Conservation (phyloP, 805 yeast species). For the Suhomyces kilbournensis region DNA sequence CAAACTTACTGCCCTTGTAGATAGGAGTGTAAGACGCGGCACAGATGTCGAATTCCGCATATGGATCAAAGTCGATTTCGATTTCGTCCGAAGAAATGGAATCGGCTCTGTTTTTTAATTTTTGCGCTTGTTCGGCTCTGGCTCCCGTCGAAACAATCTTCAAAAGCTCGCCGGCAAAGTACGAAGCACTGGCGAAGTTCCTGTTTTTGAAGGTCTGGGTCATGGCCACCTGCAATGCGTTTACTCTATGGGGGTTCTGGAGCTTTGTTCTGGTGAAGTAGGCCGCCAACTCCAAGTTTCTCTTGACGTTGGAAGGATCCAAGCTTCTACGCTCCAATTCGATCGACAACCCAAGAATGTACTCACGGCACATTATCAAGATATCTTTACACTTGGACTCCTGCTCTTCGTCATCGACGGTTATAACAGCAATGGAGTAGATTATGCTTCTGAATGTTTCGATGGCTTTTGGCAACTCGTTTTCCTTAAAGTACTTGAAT, state of each 20-base stretch:
- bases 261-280: constrained; percentile 86
- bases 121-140: constrained; percentile 84
- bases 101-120: constrained; percentile 78
- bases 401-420: constrained; percentile 71
- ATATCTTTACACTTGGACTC: constrained; percentile 73
- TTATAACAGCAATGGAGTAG: constrained; percentile 67
- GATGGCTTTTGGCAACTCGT: constrained; percentile 80
- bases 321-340: constrained; percentile 86
- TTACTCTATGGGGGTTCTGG: constrained; percentile 76
- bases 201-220: constrained; percentile 84
- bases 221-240: constrained; percentile 95
- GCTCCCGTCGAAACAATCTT: constrained; percentile 68
- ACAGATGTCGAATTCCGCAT: constrained; percentile 87
- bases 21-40: constrained; percentile 86
- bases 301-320: constrained; percentile 66
- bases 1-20: constrained; percentile 68
- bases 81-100: constrained; percentile 79
- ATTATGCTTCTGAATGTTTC: constrained; percentile 74
- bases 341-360: constrained; percentile 86
- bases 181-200: constrained; percentile 83
- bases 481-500: constrained; percentile 77
- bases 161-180: constrained; percentile 83
- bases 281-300: constrained; percentile 92
- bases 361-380: constrained; percentile 75
- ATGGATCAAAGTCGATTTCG: constrained; percentile 89